Base-by-base conservation (phyloP, 1,284 basidiomycete species). In the Ceratorhiza oryzae-sativae region DNA sequence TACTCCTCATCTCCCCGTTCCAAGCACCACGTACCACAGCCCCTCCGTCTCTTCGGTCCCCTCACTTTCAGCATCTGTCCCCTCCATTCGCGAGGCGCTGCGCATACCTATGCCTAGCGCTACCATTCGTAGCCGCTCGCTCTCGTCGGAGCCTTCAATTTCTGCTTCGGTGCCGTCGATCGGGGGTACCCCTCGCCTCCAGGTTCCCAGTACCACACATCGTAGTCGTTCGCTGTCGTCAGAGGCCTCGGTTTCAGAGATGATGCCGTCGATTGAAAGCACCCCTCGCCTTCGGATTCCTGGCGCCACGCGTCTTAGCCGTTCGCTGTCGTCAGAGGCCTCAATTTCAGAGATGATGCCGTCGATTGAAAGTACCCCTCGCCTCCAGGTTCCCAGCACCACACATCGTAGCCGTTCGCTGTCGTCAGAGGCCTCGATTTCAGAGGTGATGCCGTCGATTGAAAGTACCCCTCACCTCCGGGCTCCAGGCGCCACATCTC, bases 401-500 rank as follows among this genome's bases (percentile, higher is more conserved):
- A 23, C 30, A 36, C 48, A 34, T 25, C 63, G 34, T 30, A 42
- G 23, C 20, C 48, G 49, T 13, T 39, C 63, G 3, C 18, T 67
- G 6, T 67, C 63, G 1, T 67, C 63, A 3, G 61, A 49, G 15
- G 48, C 20, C 6, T 34, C 61, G 30, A 51, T 51, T n/a, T 51
- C 46, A 4, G 34, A 3, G 20, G n/a, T 39, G 18, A n/a, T 56
- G 25, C 34, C 63, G 12, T 39, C 63, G n/a, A 25, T 51, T n/a
- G n/a, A n/a, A 20, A 20, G 56, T n/a, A 23, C 34, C 18, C 36
- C 36, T n/a, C 49, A 25, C 3, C 27, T 45, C 12, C 25, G 23
- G 6, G 65, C 34, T 27, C 65, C 65, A 30, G 58, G 65, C 65
- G 46, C 65, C 39, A 70, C 51, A 5, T 27, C 32, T 20, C 51